Evolutionary conservation across 805 yeast genomes (phyloP).

Genomic region (Candida manassasensis): DNA sequence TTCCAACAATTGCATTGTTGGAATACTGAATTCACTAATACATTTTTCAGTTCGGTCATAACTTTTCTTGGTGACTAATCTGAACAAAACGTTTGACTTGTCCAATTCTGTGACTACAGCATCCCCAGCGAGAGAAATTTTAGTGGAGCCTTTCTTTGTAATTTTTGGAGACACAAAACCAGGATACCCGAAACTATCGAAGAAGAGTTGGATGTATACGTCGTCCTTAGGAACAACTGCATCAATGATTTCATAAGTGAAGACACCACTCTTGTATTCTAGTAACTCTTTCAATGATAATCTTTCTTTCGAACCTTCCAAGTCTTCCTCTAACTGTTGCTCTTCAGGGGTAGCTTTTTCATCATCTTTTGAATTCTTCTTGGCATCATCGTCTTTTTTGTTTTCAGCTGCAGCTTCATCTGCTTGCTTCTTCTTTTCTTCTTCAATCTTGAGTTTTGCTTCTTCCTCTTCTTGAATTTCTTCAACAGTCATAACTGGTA

Average conservation of each 20-base stretch:
- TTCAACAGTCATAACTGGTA: slow-evolving; percentile 73
- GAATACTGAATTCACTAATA: slow-evolving; percentile 58
- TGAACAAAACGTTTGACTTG: slow-evolving; percentile 61
- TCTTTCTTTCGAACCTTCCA: slow-evolving; percentile 32
- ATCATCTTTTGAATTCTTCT: slow-evolving; percentile 7
- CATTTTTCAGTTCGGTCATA: slow-evolving; percentile 53
- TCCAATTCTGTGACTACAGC: slow-evolving; percentile 72
- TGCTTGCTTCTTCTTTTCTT: slow-evolving; percentile 31
- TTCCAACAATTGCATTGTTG: slow-evolving; percentile 62
- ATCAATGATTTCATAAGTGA: slow-evolving; percentile 61
- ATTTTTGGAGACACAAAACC: slow-evolving; percentile 55
- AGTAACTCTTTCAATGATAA: slow-evolving; percentile 56
- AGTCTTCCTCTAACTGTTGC: slow-evolving; percentile 32
- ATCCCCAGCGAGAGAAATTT: slow-evolving; percentile 56
- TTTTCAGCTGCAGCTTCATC: slow-evolving; percentile 31
- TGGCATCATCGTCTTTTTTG: slow-evolving; percentile 11
- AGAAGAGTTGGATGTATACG: slow-evolving; percentile 66
- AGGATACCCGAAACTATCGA: slow-evolving; percentile 70
- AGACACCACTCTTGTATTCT: slow-evolving; percentile 66
- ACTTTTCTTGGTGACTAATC: slow-evolving; percentile 53
- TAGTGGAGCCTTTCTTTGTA: slow-evolving; percentile 37
- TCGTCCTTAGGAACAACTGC: slow-evolving; percentile 53
- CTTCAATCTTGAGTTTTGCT: slow-evolving; percentile 28
- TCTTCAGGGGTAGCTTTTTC: slow-evolving; percentile 16
- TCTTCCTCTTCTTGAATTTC: slow-evolving; percentile 59